A percentile compares a stretch with the other conserved stretches of the same genome.
These are phyloP conservation scores for Moesziomyces sp. DNA, from an alignment of 1,284 basidiomycete species.

Conservation along the genomic window DNA sequence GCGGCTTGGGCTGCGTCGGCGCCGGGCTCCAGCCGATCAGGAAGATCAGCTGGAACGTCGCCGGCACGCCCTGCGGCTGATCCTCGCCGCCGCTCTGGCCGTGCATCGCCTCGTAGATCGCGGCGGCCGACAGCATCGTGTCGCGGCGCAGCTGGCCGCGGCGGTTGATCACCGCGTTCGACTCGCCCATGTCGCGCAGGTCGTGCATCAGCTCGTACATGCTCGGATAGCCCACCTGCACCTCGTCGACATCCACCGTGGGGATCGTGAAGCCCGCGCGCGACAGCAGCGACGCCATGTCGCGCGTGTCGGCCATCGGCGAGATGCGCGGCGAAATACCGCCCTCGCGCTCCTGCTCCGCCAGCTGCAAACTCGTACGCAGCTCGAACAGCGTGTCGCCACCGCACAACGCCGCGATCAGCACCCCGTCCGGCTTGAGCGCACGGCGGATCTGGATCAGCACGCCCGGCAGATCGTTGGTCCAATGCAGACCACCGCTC, in stretches of 20 bases:
- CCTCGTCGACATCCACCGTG: conserved; percentile 94
- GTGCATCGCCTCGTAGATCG: conserved; percentile 86
- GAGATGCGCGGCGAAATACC: conserved; percentile 94
- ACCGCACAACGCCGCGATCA: conserved; percentile 92
- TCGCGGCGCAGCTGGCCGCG: conserved; percentile 81
- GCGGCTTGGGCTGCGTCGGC: conserved; percentile 82
- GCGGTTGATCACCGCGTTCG: conserved; percentile 80
- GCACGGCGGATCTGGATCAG: conserved; percentile 88
- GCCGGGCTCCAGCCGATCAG: conserved; percentile 99
- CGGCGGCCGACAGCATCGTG: conserved; percentile 87
- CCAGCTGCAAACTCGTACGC: conserved; percentile 87
- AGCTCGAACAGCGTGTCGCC: conserved; percentile 97
- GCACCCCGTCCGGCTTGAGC: conserved; percentile 90
- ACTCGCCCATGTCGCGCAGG: conserved; percentile 94
- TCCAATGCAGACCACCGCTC: conserved; percentile 92
- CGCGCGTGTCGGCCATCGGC: conserved; percentile 94
- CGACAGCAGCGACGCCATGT: conserved; percentile 74
- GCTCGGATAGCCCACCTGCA: conserved; percentile 88
- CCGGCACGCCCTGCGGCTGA: conserved; percentile 80
- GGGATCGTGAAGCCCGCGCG: conserved; percentile 93
- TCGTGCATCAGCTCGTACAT: conserved; percentile 98
- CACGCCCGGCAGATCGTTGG: conserved; percentile 95
- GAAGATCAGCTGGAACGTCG: conserved; percentile 95
- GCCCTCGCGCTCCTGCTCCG: conserved; percentile 92
- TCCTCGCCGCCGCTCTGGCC: conserved; percentile 18